Base-by-base conservation (phyloP, 1,139 yeast genomes). In the Sugiyamaella xylanicola region DNA sequence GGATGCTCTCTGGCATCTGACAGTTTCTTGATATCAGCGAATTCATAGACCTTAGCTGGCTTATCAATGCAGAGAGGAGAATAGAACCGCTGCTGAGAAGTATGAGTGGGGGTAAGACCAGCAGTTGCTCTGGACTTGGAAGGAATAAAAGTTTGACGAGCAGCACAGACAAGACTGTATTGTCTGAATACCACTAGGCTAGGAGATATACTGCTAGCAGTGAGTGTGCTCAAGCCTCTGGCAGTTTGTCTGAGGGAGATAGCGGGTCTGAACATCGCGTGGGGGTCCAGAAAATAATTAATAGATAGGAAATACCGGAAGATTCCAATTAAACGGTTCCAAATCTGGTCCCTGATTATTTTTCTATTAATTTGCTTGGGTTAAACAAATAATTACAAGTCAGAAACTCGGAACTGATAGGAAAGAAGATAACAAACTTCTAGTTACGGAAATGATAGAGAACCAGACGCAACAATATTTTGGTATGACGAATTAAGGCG, bases 21-120 rank as follows among this genome's bases (percentile, higher is more conserved):
- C 29, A 85, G 65, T 35, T 74, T 69, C 68, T 83, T 82, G 63
- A 87, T 75, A 17, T 78, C 80, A n/a, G 78, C 74, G 68, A 84
- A 87, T 29, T 76, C 74, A 69, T 84, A 84, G 35, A 72, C 58
- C 62, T 79, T 80, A 51, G 88, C 88, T 39, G 74, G 74, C 51
- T 60, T 60, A 48, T 70, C 74, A n/a, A 65, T 64, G 40, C 69
- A 59, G 56, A 69, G 64, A 13, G 69, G 69, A 19, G 67, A 59
- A 59, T 68, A 70, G 41, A 44, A 50, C 19, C 60, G 52, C 16
- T 40, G 16, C n/a, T n/a, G n/a, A n/a, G n/a, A n/a, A 9, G 46
- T 15, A 22, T 5, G 20, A 13, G 20, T 15, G n/a, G 35, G 13
- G 15, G 43, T 2, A 13, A 7, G 21, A 15, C 16, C 8, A 20